Evolutionary conservation across 441 rosid genomes (phyloP), one percentile per base, ranked within the genome.

Genomic region (Omphalea diandra): DNA sequence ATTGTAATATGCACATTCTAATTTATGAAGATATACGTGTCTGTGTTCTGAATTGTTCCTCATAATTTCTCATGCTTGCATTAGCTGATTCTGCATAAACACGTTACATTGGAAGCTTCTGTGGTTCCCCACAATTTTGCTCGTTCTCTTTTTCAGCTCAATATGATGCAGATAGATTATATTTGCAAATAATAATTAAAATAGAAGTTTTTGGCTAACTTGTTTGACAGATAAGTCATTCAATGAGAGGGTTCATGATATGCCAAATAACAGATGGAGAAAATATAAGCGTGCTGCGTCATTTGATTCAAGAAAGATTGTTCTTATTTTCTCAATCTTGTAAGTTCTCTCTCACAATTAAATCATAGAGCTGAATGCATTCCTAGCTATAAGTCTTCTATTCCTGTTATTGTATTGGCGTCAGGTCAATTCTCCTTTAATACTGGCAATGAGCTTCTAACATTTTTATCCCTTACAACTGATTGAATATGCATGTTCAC

Each of bases 281-380:
- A 94, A 84, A 79, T 91, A 83, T 69, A 94, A 89, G 74, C 96
- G 97, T 50, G 87, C 87, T 0, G 89, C 96, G 14, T 85, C 93
- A 24, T 90, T 87, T 78, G 97, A 91, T 77, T 94, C 97, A 20
- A 86, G 96, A 78, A 91, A 88, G 72, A 67, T 94, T 53, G 98
- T 94, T 84, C 77, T 94, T 68, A 73, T 88, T 8, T 94, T 94
- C 84, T 94, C 98, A 65, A 75, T 91, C 83, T 57, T 94, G 98
- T 94, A 88, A 94, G 97, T 60, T 57, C 67, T 64, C 5, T 15
- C 54, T 75, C 71, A 43, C 55, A 35, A 61, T 54, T 41, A 67
- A 73, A 66, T 44, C 52, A 46, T n/a, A 49, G 43, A 53, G 35
- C 63, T 56, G 26, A 7, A 56, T 32, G 36, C 7, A 53, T 27